A percentile compares a stretch with the other conserved stretches of the same genome.
phyloP scores from a whole-genome alignment of 2,329 filamentous ascomycete species.

The Calonectria pauciramosa region DNA sequence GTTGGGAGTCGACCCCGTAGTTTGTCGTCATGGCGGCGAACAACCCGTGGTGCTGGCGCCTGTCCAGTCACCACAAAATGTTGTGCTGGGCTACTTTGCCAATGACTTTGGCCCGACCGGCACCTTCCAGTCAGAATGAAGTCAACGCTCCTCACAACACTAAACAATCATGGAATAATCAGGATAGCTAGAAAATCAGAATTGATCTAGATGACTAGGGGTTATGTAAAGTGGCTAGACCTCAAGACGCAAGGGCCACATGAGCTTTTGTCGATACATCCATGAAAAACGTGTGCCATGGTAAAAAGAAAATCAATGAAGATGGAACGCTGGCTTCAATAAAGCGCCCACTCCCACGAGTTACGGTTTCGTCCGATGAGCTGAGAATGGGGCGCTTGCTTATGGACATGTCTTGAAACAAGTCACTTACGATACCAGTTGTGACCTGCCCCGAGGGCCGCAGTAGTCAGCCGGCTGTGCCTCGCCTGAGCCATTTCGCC shows the following conservation, averaged over 20 bases:
- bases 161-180: not conserved
- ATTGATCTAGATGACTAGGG: not conserved
- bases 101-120: not conserved
- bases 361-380: not conserved
- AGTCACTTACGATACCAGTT: not conserved
- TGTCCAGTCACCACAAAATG: not conserved
- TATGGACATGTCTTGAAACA: not conserved
- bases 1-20: constrained; percentile 48
- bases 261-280: not conserved
- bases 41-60: not conserved
- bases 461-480: not conserved
- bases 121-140: not conserved
- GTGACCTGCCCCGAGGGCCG: not conserved
- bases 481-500: not conserved
- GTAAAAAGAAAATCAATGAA: not conserved
- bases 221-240: not conserved
- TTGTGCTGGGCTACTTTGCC: not conserved
- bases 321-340: not conserved
- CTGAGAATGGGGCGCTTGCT: not conserved
- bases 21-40: constrained; percentile 2
- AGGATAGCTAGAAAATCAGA: not conserved
- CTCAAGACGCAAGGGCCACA: not conserved
- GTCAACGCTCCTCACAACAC: not conserved
- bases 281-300: not conserved
- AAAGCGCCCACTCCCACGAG: not conserved